Base-by-base conservation (phyloP, 2,329 filamentous ascomycete genomes). In the Endothia cerciana region DNA sequence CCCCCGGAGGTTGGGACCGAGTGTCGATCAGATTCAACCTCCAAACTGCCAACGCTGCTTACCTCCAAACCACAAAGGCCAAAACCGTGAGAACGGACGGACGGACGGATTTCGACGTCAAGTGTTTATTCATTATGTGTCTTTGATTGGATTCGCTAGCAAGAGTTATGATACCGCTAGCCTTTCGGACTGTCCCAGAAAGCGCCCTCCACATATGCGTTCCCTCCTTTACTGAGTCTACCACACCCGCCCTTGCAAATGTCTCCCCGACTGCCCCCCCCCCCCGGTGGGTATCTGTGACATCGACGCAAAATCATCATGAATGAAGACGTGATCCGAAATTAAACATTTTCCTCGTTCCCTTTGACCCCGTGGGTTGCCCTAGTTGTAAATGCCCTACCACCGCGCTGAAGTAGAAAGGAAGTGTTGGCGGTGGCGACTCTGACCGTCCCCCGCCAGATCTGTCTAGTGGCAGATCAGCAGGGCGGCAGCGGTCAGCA, bases 391-490 rank as follows among this genome's bases (percentile, higher is more conserved):
- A 51, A 33, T 11, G 55, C 22, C 33, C 33, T 25, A 41, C 22
- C 55, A 58, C 36, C 55, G 38, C 38, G 33, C 55, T 58, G 55
- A 28, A 58, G 41, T 7, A 58, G 30, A 59, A 59, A 28, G 22
- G 13, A 33, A 3, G 11, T 30, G 38, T 43, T 59, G 8, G 25
- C 57, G 30, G 22, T 43, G 57, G 36, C 38, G 57, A 11, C 11
- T 40, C n/a, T 45, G 22, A 30, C n/a, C 13, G 25, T 28, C 17
- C 22, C 17, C 17, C 38, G 25, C 19, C 40, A 11, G 57, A 33
- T 43, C 25, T 8, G 22, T 28, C 70, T 78, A 81, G 75, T 80
- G 78, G 69, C 80, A 78, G 77, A 79, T 78, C 69, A 79, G 65
- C 68, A 81, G 75, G 61, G 77, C 75, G 62, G 77, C 78, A 49